A percentile compares a stretch with the other conserved stretches of the same genome.
These are phyloP conservation scores for Backusella morwellensis DNA, from an alignment of 192 early-diverging fungal genomes.

Conservation along the genomic window DNA sequence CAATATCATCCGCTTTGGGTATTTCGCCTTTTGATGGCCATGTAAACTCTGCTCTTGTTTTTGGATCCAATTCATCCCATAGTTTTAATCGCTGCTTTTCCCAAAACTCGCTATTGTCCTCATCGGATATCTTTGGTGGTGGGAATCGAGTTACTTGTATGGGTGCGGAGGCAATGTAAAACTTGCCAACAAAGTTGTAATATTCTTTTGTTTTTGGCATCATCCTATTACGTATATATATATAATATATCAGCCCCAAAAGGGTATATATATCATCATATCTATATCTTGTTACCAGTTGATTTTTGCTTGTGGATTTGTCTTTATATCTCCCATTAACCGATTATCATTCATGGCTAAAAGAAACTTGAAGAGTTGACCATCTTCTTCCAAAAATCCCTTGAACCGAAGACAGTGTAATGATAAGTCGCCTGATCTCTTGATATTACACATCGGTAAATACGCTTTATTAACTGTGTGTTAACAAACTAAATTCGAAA, in stretches of 20 bases:
- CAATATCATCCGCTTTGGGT: slow-evolving; percentile 40
- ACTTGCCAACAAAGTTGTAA: slow-evolving; percentile 64
- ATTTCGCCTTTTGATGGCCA: slow-evolving; percentile 66
- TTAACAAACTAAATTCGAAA: not conserved
- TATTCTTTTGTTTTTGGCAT: slow-evolving; percentile 71
- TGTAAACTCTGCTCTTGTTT: slow-evolving; percentile 62
- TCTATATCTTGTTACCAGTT: slow-evolving; percentile 51
- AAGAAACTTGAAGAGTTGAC: slow-evolving; percentile 58
- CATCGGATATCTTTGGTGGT: slow-evolving; percentile 46
- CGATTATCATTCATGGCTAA: slow-evolving; percentile 67
- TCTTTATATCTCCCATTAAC: slow-evolving; percentile 69
- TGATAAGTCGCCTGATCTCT: slow-evolving; percentile 45
- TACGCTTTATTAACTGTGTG: slow-evolving; percentile 13
- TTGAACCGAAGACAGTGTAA: slow-evolving; percentile 64
- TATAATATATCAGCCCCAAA: not conserved
- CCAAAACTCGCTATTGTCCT: slow-evolving; percentile 62
- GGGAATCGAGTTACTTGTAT: slow-evolving; percentile 64
- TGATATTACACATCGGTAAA: slow-evolving; percentile 35
- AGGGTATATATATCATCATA: too few relatives aligned
- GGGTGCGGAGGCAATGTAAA: slow-evolving; percentile 71
- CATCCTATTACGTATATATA: slow-evolving; percentile 39
- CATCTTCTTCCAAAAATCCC: slow-evolving; percentile 64
- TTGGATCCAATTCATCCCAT: slow-evolving; percentile 56
- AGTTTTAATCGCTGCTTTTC: slow-evolving; percentile 55
- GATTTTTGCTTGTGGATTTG: slow-evolving; percentile 59